A percentile compares a stretch with the other conserved stretches of the same genome.
phyloP scores from a whole-genome alignment of 306 rosid species.

The Glycine soja region DNA sequence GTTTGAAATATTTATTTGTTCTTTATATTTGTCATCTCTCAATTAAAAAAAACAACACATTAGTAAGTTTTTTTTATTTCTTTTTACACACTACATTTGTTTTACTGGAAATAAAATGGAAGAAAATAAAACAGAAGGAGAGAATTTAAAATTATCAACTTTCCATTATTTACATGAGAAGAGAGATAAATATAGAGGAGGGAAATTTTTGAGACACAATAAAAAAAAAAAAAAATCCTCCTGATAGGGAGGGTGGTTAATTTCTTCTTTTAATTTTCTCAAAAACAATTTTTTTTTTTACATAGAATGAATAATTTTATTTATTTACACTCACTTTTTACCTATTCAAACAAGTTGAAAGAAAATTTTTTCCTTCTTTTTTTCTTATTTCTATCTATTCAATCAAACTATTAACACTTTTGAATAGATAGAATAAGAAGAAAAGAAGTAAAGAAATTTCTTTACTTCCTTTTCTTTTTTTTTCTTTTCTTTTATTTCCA shows the following conservation, averaged over 20 bases:
- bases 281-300: background rate
- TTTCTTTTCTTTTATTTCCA: background rate
- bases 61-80: background rate
- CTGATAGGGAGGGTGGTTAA: too few species aligned
- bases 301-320: background rate
- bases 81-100: background rate
- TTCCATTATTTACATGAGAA: background rate
- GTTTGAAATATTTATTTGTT: background rate
- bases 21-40: background rate
- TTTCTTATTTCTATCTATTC: background rate
- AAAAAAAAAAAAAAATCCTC: too few species aligned
- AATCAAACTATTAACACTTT: background rate
- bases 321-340: background rate
- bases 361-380: too few species aligned
- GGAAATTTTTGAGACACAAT: too few species aligned
- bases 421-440: too few species aligned
- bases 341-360: background rate
- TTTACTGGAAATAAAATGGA: background rate
- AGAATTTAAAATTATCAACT: background rate
- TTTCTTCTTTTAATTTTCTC: background rate
- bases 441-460: too few species aligned
- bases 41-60: background rate
- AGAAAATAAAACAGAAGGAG: background rate
- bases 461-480: too few species aligned
- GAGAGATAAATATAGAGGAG: background rate